Conservation (phyloP, 2,329 filamentous ascomycete species). For the Epichloe elymi region DNA sequence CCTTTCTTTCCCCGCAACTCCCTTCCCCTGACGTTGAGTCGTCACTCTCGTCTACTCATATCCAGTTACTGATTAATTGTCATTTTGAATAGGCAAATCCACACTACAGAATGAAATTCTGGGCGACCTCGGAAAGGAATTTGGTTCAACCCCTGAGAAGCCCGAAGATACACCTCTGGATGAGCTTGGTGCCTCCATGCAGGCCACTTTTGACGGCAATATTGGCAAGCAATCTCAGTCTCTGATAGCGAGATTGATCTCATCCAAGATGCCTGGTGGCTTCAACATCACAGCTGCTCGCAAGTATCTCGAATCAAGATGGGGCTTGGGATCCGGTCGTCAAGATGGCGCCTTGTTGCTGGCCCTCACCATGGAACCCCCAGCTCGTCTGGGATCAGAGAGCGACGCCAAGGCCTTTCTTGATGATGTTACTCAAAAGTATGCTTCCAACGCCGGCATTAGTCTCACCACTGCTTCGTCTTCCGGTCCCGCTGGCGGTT, state of each 20-base stretch:
- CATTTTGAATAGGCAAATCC: constrained; percentile 63
- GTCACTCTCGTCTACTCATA: no score
- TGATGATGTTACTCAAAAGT: constrained; percentile 79
- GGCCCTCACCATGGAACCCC: constrained; percentile 84
- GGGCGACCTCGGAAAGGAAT: constrained; percentile 94
- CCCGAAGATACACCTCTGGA: constrained; percentile 95
- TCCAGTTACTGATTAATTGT: constrained; percentile 5
- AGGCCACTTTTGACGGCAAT: constrained; percentile 97
- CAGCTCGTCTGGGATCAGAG: constrained; percentile 78
- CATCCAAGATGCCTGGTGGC: constrained; percentile 97
- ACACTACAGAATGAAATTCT: constrained; percentile 98
- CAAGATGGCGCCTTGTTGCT: constrained; percentile 85
- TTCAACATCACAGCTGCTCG: constrained; percentile 96
- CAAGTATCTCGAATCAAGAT: constrained; percentile 89
- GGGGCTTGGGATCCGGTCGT: constrained; percentile 74
- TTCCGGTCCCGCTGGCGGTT: constrained; percentile 58
- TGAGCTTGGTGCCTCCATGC: constrained; percentile 89
- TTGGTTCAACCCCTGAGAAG: constrained; percentile 95
- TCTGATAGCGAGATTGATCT: constrained; percentile 85
- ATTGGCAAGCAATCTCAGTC: constrained; percentile 93
- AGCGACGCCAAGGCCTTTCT: constrained; percentile 85
- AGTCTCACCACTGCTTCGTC: constrained; percentile 65
- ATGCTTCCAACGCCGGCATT: constrained; percentile 72
- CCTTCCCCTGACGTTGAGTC: no score
- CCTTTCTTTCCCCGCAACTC: neutral